Evolutionary conservation across 2,329 filamentous ascomycete species (phyloP).

Genomic region (Acrocalymma vagum): DNA sequence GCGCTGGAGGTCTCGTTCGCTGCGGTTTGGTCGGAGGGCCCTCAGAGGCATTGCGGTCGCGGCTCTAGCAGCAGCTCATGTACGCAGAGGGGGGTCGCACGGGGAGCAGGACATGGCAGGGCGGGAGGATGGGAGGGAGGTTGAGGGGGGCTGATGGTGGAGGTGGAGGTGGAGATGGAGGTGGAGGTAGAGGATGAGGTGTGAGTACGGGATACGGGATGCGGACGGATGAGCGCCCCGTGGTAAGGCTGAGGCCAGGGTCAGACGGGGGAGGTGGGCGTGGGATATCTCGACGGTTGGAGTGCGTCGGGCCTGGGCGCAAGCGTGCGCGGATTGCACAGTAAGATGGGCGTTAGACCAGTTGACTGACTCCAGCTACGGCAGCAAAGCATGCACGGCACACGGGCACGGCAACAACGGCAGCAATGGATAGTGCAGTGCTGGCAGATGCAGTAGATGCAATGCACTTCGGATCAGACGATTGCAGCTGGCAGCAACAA

Average conservation of each 20-base stretch:
- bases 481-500: too few species aligned
- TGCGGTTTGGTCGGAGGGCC: conserved; percentile 47
- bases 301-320: too few species aligned
- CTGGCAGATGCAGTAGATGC: too few species aligned
- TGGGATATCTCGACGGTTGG: too few species aligned
- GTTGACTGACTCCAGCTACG: too few species aligned
- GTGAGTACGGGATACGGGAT: conserved; percentile 23
- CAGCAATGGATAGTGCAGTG: too few species aligned
- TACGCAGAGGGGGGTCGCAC: conserved; percentile 38
- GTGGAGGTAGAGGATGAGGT: conserved; percentile 16
- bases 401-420: too few species aligned
- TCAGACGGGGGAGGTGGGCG: conserved; percentile 15
- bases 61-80: conserved; percentile 43
- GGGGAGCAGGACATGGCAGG: conserved; percentile 43
- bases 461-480: too few species aligned
- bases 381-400: too few species aligned
- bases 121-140: conserved; percentile 17
- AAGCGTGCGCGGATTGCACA: too few species aligned
- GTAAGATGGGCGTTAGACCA: too few species aligned
- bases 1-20: conserved; percentile 53
- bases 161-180: conserved; percentile 14
- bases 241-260: conserved; percentile 25
- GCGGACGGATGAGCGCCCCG: conserved; percentile 17
- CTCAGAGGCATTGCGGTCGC: conserved; percentile 50
- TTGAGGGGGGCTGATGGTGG: conserved; percentile 8